phyloP scores from a whole-genome alignment of 2,329 filamentous ascomycete species.

The Aspergillus sp. region DNA sequence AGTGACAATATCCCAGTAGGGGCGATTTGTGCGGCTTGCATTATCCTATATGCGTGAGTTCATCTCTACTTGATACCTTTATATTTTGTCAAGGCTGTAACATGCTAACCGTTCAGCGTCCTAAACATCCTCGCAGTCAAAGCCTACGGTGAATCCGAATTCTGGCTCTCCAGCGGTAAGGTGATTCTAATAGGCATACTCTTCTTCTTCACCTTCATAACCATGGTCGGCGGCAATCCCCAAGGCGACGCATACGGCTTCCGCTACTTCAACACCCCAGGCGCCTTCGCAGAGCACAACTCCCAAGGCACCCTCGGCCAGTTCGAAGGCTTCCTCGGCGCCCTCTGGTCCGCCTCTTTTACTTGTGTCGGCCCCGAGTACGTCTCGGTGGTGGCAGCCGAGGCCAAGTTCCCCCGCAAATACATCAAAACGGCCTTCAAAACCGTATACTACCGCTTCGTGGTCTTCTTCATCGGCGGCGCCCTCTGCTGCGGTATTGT shows the following conservation, averaged over 20 bases:
- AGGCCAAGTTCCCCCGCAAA: conserved; percentile 64
- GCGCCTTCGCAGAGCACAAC: conserved; percentile 49
- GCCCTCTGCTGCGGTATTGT: conserved; percentile 67
- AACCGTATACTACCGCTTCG: conserved; percentile 71
- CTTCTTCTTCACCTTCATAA: conserved; percentile 70
- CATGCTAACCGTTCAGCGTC: too few relatives aligned
- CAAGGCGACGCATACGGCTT: conserved; percentile 67
- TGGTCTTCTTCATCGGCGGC: conserved; percentile 69
- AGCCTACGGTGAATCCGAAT: conserved; percentile 14
- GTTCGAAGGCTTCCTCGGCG: conserved; percentile 55
- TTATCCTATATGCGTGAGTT: conserved; percentile 13
- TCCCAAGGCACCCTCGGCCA: conserved; percentile 61
- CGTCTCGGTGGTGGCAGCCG: conserved; percentile 59
- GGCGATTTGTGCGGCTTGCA: conserved; percentile 42
- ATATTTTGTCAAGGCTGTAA: too few relatives aligned
- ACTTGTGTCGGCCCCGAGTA: conserved; percentile 64
- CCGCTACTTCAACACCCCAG: conserved; percentile 49
- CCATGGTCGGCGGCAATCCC: conserved; percentile 76
- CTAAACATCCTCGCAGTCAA: neutral
- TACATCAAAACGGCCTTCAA: conserved; percentile 71
- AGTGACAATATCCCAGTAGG: conserved; percentile 40
- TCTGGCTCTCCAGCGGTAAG: conserved; percentile 42
- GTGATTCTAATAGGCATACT: conserved; percentile 66
- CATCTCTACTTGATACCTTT: conserved; percentile 23
- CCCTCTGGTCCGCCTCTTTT: conserved; percentile 66